These are phyloP conservation scores for Ottelia alismoides DNA, from an alignment of 106 monocot species.

Conservation along the genomic window DNA sequence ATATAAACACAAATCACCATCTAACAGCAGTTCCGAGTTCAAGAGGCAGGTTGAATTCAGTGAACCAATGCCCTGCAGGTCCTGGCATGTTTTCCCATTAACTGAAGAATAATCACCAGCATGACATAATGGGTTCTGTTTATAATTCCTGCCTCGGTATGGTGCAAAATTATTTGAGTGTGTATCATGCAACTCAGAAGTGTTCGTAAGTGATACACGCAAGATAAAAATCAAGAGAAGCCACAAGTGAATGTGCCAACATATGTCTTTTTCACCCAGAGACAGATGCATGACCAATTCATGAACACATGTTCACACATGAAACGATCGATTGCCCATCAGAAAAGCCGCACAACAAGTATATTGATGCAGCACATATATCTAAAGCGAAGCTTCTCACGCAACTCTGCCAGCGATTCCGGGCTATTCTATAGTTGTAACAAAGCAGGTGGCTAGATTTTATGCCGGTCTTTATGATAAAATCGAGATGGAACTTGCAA, in stretches of 20 bases:
- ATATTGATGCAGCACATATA: too few species aligned
- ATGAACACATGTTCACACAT: too few species aligned
- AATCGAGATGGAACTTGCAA: too few species aligned
- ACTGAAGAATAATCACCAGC: constrained; percentile 13
- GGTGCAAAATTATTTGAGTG: constrained; percentile 1
- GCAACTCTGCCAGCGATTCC: too few species aligned
- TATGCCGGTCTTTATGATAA: too few species aligned
- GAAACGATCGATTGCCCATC: too few species aligned
- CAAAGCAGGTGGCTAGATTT: too few species aligned
- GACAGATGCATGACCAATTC: constrained; percentile 34
- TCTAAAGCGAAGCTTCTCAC: too few species aligned
- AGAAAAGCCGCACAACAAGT: too few species aligned
- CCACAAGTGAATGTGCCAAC: constrained; percentile 6
- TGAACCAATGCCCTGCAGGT: constrained; percentile 73
- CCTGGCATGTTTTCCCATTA: constrained; percentile 37
- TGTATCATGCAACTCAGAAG: neutral
- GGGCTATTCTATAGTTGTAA: too few species aligned
- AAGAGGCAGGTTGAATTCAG: constrained; percentile 54
- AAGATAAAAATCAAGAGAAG: constrained; percentile 19
- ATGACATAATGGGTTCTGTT: constrained; percentile 3
- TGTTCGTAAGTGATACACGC: constrained; percentile 6
- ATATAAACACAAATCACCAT: constrained; percentile 41
- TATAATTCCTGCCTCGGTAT: constrained; percentile 6
- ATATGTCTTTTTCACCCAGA: constrained; percentile 11
- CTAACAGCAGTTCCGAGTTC: constrained; percentile 33